phyloP scores from a whole-genome alignment of 805 yeast species.

The Teunomyces pallodes region DNA sequence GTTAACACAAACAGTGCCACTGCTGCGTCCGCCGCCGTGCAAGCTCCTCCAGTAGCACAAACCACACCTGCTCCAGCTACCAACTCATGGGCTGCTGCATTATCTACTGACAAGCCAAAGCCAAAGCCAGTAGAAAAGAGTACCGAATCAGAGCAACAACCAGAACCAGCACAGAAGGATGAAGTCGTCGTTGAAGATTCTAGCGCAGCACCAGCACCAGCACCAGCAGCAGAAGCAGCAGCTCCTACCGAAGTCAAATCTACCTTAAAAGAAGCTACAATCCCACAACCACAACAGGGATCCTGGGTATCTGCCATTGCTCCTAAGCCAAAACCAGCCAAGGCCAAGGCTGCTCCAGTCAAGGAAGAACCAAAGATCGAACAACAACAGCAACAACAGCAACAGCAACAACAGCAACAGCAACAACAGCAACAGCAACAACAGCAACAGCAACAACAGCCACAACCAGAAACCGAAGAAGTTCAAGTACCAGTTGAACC shows the following conservation, averaged over 20 bases:
- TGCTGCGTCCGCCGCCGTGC: conserved; percentile 16
- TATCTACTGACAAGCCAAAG: conserved; percentile 33
- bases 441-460: conserved; percentile 1
- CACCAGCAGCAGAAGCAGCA: conserved; percentile 8
- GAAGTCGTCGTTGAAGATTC: conserved; percentile 5
- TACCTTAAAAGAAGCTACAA: conserved; percentile 35
- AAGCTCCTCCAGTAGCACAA: conserved; percentile 15
- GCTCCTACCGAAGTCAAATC: conserved; percentile 9
- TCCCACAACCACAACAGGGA: conserved; percentile 48
- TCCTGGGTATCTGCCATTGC: conserved; percentile 73
- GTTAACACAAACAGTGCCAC: conserved; percentile 10
- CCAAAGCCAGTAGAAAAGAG: conserved; percentile 20
- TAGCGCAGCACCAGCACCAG: conserved; percentile 8
- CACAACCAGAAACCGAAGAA: conserved; percentile 9
- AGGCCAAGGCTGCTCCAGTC: conserved; percentile 10
- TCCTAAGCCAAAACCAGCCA: conserved; percentile 45
- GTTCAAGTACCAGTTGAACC: conserved; percentile 11
- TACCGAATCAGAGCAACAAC: conserved; percentile 12
- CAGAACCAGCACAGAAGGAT: conserved; percentile 11
- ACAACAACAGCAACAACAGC: conserved; percentile 15
- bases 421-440: conserved; percentile 13
- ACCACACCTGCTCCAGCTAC: conserved; percentile 15
- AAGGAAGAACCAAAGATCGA: conserved; percentile 11
- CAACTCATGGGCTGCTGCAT: conserved; percentile 48
- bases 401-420: conserved; percentile 8